phyloP scores from a whole-genome alignment of 2,329 filamentous ascomycete genomes.

The Aulographum hederae region DNA sequence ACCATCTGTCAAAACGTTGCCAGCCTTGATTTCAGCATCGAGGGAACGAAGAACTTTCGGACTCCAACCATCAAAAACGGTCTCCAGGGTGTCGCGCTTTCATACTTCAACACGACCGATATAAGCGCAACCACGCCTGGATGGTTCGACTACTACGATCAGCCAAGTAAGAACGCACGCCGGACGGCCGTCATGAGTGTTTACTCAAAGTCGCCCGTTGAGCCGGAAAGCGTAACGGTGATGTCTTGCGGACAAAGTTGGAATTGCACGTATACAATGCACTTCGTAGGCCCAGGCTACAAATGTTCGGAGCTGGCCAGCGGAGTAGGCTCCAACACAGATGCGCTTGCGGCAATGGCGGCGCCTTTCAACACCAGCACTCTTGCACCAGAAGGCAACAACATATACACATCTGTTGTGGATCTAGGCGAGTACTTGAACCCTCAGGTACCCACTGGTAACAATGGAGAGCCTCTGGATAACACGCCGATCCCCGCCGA shows the following conservation, averaged over 20 bases:
- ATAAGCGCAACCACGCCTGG: conserved; percentile 7
- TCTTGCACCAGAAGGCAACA: conserved; percentile 15
- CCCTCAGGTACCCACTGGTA: conserved; percentile 11
- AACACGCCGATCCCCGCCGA: conserved; percentile 11
- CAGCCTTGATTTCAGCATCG: conserved; percentile 15
- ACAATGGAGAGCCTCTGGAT: conserved; percentile 10
- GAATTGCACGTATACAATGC: no score
- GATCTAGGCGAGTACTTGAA: conserved; percentile 14
- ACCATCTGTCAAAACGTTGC: conserved; percentile 12
- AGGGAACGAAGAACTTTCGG: conserved; percentile 14
- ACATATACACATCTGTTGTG: conserved; percentile 14
- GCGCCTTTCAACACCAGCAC: conserved; percentile 10
- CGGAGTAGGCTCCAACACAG: no score
- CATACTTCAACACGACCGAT: conserved; percentile 19
- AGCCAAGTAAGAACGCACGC: conserved; percentile 16
- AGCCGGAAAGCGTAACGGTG: conserved; percentile 13
- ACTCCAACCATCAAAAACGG: conserved; percentile 5
- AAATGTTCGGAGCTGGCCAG: no score
- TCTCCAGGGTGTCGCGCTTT: conserved; percentile 11
- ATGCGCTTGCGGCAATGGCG: no score
- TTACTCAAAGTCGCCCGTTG: conserved; percentile 15
- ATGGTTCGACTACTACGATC: conserved; percentile 19
- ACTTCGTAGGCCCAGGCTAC: no score
- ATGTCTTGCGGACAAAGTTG: no score
- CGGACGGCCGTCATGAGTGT: conserved; percentile 14